Evolutionary conservation across 1,139 yeast genomes (phyloP).

Genomic region (Saccharomycopsis crataegensis): DNA sequence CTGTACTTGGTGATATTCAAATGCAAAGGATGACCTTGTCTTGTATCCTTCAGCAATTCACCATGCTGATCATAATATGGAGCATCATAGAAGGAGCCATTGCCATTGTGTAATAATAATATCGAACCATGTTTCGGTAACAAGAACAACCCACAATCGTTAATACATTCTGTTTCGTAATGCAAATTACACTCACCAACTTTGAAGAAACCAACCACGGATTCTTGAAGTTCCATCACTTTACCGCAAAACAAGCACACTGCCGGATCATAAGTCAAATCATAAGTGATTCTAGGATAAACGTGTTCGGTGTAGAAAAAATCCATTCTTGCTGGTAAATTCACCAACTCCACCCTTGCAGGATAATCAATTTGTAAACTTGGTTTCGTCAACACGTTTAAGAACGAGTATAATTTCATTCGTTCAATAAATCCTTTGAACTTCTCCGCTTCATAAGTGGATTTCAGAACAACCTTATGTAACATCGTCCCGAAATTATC

Average conservation of each 20-base stretch:
- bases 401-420: conserved; percentile 14
- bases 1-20: conserved; percentile 60
- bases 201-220: conserved; percentile 39
- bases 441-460: conserved; percentile 21
- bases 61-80: conserved; percentile 89
- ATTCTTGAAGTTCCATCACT: conserved; percentile 58
- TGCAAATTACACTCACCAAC: conserved; percentile 66
- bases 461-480: conserved; percentile 15
- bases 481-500: conserved; percentile 34
- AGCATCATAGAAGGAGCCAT: conserved; percentile 77
- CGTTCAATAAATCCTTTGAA: conserved; percentile 21
- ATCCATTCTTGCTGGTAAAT: conserved; percentile 63
- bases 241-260: conserved; percentile 79
- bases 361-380: conserved; percentile 45
- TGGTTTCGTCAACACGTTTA: conserved; percentile 38
- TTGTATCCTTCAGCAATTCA: conserved; percentile 69
- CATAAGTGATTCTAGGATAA: conserved; percentile 38
- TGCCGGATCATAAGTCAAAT: conserved; percentile 62
- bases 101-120: conserved; percentile 55
- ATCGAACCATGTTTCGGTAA: conserved; percentile 71
- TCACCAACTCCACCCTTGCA: conserved; percentile 47
- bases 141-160: conserved; percentile 69
- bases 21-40: conserved; percentile 66
- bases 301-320: conserved; percentile 55
- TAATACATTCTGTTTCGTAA: conserved; percentile 54